A percentile compares a stretch with the other conserved stretches of the same genome.
Evolutionary conservation across 1,284 basidiomycete genomes (phyloP).

Genomic region (Pulveroboletus sp.): DNA sequence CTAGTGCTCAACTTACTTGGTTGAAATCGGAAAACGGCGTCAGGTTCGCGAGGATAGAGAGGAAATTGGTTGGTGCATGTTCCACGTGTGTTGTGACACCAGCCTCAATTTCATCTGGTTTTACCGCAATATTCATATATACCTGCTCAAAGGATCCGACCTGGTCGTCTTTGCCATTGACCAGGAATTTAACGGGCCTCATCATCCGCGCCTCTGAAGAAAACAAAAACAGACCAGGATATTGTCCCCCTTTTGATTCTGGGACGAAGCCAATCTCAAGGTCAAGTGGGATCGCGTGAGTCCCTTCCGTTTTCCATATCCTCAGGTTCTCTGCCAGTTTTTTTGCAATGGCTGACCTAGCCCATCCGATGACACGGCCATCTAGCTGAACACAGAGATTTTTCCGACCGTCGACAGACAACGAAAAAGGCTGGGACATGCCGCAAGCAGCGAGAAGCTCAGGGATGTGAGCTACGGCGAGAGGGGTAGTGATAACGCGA

Average conservation of each 20-base stretch:
- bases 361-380: slow-evolving; percentile 95
- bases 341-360: slow-evolving; percentile 69
- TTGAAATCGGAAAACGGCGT: slow-evolving; percentile 96
- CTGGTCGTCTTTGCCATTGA: slow-evolving; percentile 85
- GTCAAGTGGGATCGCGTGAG: slow-evolving; percentile 83
- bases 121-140: slow-evolving; percentile 97
- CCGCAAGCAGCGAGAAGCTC: slow-evolving; percentile 83
- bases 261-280: slow-evolving; percentile 95
- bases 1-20: slow-evolving; percentile 50
- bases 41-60: slow-evolving; percentile 82
- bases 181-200: slow-evolving; percentile 92
- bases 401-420: slow-evolving; percentile 74
- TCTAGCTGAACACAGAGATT: slow-evolving; percentile 93
- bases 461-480: slow-evolving; percentile 79
- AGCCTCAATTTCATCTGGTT: slow-evolving; percentile 82
- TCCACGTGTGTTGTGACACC: slow-evolving; percentile 90
- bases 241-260: slow-evolving; percentile 89
- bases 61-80: slow-evolving; percentile 91
- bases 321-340: slow-evolving; percentile 84
- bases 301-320: slow-evolving; percentile 93
- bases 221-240: slow-evolving; percentile 95
- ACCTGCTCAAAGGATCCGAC: slow-evolving; percentile 98
- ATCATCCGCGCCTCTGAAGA: slow-evolving; percentile 91
- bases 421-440: slow-evolving; percentile 89
- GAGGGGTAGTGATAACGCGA: slow-evolving; percentile 80